Evolutionary conservation across 768 basidiomycete species (phyloP).

Genomic region (Kwoniella sp.): DNA sequence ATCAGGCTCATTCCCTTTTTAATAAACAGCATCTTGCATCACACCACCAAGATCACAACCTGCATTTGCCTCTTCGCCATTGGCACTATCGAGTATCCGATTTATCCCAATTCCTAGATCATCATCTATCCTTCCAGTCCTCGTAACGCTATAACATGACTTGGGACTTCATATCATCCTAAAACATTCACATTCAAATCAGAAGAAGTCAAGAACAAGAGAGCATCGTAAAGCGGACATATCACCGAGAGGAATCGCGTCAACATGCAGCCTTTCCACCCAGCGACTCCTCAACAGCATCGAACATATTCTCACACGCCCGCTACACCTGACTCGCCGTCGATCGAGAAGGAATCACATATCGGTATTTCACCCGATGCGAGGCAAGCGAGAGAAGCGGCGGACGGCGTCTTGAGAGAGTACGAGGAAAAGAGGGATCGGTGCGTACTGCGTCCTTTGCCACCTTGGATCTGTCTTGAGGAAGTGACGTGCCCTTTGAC

Average conservation of each 20-base stretch:
- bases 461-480: constrained; percentile 8
- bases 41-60: too few relatives aligned
- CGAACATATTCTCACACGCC: constrained; percentile 21
- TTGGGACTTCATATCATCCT: too few relatives aligned
- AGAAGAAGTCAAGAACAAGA: neutral
- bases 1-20: neutral
- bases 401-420: constrained; percentile 48
- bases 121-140: too few relatives aligned
- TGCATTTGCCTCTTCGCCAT: too few relatives aligned
- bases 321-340: constrained; percentile 41
- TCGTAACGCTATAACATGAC: too few relatives aligned
- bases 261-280: constrained; percentile 50
- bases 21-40: too few relatives aligned
- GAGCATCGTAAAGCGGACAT: neutral
- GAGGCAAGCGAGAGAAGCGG: constrained; percentile 37
- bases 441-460: constrained; percentile 61
- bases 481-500: too few relatives aligned
- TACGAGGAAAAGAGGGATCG: constrained; percentile 65
- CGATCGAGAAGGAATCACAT: constrained; percentile 49
- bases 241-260: neutral
- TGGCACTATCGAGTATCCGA: too few relatives aligned
- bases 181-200: too few relatives aligned
- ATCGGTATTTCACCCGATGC: constrained; percentile 35
- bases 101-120: too few relatives aligned
- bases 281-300: constrained; percentile 25